Evolutionary conservation across 2,329 filamentous ascomycete species (phyloP).

Genomic region (Diplodia seriata): DNA sequence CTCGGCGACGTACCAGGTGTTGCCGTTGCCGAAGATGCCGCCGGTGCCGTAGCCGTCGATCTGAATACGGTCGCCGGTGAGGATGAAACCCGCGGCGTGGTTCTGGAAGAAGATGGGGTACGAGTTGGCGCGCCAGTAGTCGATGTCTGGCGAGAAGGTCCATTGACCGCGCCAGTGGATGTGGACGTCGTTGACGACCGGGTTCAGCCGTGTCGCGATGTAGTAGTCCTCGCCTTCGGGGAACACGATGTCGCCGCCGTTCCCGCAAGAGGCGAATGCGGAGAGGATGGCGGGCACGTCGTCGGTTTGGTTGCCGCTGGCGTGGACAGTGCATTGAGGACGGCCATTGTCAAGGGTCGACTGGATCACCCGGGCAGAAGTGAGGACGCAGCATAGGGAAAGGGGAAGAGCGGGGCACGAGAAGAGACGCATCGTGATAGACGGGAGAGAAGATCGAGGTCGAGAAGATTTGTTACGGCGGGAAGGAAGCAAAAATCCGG

Average conservation of each 20-base stretch:
- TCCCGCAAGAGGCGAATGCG: slow-evolving; percentile 51
- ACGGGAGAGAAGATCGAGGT: background rate
- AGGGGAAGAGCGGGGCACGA: background rate
- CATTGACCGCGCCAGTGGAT: slow-evolving; percentile 63
- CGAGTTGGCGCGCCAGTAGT: slow-evolving; percentile 62
- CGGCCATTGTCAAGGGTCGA: slow-evolving; percentile 30
- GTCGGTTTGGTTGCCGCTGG: slow-evolving; percentile 47
- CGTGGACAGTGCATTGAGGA: slow-evolving; percentile 50
- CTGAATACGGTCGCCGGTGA: slow-evolving; percentile 58
- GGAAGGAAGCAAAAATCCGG: slow-evolving; percentile 3
- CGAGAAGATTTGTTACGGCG: background rate
- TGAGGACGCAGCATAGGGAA: slow-evolving; percentile 1
- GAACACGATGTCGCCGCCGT: slow-evolving; percentile 58
- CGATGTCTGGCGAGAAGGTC: slow-evolving; percentile 59
- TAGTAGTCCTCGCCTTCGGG: slow-evolving; percentile 59
- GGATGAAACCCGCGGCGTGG: slow-evolving; percentile 60
- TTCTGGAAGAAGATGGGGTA: slow-evolving; percentile 64
- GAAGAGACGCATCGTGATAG: slow-evolving; percentile 16
- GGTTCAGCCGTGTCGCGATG: slow-evolving; percentile 59
- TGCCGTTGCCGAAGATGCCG: slow-evolving; percentile 63
- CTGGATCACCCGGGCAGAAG: slow-evolving; percentile 9
- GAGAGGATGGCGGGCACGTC: slow-evolving; percentile 52
- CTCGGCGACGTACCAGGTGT: slow-evolving; percentile 62
- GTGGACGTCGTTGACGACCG: slow-evolving; percentile 56
- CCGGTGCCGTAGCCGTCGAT: slow-evolving; percentile 61